Conservation (phyloP, 2,329 filamentous ascomycete species). For the Catunica adiposa region DNA sequence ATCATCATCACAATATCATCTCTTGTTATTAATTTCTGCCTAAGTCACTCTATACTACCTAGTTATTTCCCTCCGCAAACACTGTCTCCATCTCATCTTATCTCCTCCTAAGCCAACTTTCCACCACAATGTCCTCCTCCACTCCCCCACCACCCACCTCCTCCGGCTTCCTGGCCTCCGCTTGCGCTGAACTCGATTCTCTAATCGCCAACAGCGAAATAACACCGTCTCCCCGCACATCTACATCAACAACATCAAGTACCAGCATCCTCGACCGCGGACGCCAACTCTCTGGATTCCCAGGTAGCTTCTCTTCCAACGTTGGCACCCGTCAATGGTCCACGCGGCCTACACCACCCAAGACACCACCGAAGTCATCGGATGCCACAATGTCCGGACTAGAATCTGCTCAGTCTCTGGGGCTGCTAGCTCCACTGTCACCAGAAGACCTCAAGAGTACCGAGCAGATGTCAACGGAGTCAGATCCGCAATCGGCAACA, state of each 20-base stretch:
- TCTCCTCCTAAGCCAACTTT: not conserved
- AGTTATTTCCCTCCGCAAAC: not conserved
- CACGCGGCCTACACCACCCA: not conserved
- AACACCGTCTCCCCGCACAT: not conserved
- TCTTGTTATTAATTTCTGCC: too few relatives aligned
- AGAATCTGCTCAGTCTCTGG: too few relatives aligned
- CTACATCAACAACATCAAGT: not conserved
- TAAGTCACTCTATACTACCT: too few relatives aligned
- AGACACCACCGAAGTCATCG: not conserved
- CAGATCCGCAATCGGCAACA: too few relatives aligned
- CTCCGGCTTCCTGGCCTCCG: constrained; percentile 9
- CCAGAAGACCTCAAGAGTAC: not conserved
- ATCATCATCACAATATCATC: too few relatives aligned
- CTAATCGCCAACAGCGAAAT: constrained; percentile 5
- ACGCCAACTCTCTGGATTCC: constrained; percentile 13
- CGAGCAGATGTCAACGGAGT: not conserved
- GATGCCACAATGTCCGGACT: too few relatives aligned
- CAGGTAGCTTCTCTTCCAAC: constrained; percentile 14
- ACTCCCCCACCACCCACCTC: not conserved
- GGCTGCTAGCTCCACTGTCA: too few relatives aligned
- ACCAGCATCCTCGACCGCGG: constrained; percentile 13
- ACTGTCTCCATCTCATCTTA: not conserved
- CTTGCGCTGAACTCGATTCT: constrained; percentile 9
- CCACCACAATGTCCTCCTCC: constrained; percentile 3
- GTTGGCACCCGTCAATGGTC: constrained; percentile 13